A percentile compares a stretch with the other conserved stretches of the same genome.
These are phyloP conservation scores for Lachancea waltii DNA, from an alignment of 805 yeast species.

Conservation along the genomic window DNA sequence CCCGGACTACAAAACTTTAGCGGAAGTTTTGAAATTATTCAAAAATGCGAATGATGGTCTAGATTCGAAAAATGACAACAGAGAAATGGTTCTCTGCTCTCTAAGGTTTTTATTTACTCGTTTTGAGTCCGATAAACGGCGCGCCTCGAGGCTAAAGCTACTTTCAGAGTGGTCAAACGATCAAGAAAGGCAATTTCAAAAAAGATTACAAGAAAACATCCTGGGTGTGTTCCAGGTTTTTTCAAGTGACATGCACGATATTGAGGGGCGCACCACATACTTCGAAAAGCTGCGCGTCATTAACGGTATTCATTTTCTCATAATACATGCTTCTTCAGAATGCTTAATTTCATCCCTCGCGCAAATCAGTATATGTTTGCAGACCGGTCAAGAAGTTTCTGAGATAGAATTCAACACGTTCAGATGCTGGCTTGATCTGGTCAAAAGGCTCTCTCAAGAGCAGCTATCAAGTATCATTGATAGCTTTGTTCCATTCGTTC, in stretches of 20 bases:
- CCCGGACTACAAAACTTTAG: slow-evolving; percentile 30
- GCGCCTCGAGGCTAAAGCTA: slow-evolving; percentile 25
- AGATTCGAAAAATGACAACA: slow-evolving; percentile 16
- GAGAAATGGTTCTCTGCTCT: slow-evolving; percentile 23
- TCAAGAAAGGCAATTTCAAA: slow-evolving; percentile 32
- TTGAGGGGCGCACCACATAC: slow-evolving; percentile 63
- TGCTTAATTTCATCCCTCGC: slow-evolving; percentile 66
- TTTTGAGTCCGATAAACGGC: slow-evolving; percentile 24
- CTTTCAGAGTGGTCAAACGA: slow-evolving; percentile 21
- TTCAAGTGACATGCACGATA: slow-evolving; percentile 71
- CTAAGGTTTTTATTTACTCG: slow-evolving; percentile 25
- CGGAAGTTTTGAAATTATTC: slow-evolving; percentile 29
- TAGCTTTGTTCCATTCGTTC: slow-evolving; percentile 62
- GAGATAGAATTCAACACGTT: slow-evolving; percentile 58
- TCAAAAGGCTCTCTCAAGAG: slow-evolving; percentile 47
- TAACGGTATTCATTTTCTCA: slow-evolving; percentile 64
- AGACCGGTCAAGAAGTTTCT: slow-evolving; percentile 61
- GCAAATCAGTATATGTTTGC: slow-evolving; percentile 80
- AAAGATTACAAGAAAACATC: slow-evolving; percentile 50
- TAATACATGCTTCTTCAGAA: slow-evolving; percentile 42
- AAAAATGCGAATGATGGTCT: slow-evolving; percentile 17
- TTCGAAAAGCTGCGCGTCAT: slow-evolving; percentile 66
- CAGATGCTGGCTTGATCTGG: slow-evolving; percentile 59
- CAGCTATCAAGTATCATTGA: slow-evolving; percentile 65
- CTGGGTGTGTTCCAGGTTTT: slow-evolving; percentile 73